Conservation (phyloP, 2,329 filamentous ascomycete genomes). For the Pestalotiopsis sp. region DNA sequence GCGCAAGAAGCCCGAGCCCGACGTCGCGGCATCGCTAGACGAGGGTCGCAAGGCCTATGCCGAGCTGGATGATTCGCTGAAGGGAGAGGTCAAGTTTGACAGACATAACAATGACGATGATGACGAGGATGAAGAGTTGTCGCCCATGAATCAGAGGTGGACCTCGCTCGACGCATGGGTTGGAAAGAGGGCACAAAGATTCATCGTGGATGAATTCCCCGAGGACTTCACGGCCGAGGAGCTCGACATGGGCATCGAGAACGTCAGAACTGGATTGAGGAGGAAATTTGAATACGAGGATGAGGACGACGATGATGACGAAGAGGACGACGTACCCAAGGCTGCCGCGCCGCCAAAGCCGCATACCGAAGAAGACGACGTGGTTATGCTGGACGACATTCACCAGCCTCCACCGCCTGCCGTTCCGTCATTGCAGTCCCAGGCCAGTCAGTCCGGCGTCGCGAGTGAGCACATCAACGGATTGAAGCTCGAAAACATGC, state of each 20-base stretch:
- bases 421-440: conserved; percentile 29
- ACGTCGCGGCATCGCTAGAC: conserved; percentile 74
- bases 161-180: conserved; percentile 35
- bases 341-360: conserved; percentile 8
- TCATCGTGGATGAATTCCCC: conserved; percentile 50
- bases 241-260: conserved; percentile 65
- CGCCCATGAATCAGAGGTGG: conserved; percentile 41
- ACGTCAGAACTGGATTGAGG: conserved; percentile 72
- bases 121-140: conserved; percentile 28
- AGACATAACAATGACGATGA: background rate
- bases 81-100: conserved; percentile 37
- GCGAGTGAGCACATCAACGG: conserved; percentile 28
- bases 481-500: conserved; percentile 25
- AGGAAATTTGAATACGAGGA: conserved; percentile 60
- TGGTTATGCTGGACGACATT: conserved; percentile 31
- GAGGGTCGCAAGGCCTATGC: conserved; percentile 54
- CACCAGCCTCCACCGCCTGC: conserved; percentile 31
- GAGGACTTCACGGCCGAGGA: conserved; percentile 76
- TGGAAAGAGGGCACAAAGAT: conserved; percentile 35
- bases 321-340: conserved; percentile 47
- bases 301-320: conserved; percentile 59
- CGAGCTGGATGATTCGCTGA: conserved; percentile 5
- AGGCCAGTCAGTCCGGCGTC: conserved; percentile 17
- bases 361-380: conserved; percentile 28
- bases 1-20: conserved; percentile 82